Base-by-base conservation (phyloP, 1,284 basidiomycete species). In the Lentinula novae-zelandiae region DNA sequence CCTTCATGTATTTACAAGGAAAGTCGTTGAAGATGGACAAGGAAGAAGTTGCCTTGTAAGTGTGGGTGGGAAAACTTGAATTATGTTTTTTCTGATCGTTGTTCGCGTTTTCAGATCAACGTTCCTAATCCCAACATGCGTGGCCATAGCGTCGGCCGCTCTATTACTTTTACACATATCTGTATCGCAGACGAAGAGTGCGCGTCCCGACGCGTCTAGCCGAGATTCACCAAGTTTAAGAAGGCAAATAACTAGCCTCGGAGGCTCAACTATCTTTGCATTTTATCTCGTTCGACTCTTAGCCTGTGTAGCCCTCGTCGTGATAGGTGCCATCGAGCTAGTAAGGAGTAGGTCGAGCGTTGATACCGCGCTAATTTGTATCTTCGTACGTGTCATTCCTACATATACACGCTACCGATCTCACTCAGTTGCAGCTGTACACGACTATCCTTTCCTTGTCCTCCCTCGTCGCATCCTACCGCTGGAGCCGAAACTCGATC, bases 401-500 rank as follows among this genome's bases (percentile, higher is more conserved):
- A 27, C 6, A 27, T 17, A 31, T 44, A n/a, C 22, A 7, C 15
- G 15, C 34, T 8, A 34, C 13, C 7, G 15, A 20, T 10, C 46
- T 36, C 15, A 20, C 5, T 10, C 6, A 13, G n/a, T 34, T n/a
- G 17, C 38, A 62, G 61, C 7, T 58, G 6, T 62, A 62, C 20
- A 36, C 56, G 10, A 50, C 56, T n/a, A 33, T 48, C 17, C 44
- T 62, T 3, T 51, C 57, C 15, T 15, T 53, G 56, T 58, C 44
- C 57, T 62, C 61, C 10, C 10, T 57, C 33, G 31, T 20, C 9
- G 38, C 54, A 5, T 42, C 20, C 5, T 38, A 31, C 3, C 58
- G 58, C 51, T 61, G 60, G 58, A 61, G 62, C 39, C 48, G 53
- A 12, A 44, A 64, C 56, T 27, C 57, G n/a, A 34, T 40, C 38